Evolutionary conservation across 345 rosid genomes (phyloP).

Genomic region (Rhizophora mangle): DNA sequence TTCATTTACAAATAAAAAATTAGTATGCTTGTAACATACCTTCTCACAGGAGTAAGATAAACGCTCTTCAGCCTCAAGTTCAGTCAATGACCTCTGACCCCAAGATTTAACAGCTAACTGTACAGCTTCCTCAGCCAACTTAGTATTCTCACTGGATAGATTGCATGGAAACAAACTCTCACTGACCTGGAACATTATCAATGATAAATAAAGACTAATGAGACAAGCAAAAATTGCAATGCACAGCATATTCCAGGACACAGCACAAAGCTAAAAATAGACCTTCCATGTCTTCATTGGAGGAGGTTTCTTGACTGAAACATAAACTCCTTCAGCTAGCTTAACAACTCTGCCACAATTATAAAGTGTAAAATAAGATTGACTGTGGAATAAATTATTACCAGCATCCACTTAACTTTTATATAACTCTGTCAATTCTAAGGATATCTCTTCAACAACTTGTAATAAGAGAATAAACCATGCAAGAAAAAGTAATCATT

Average conservation of each 20-base stretch:
- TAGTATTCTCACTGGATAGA: conserved; percentile 56
- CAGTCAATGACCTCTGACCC: conserved; percentile 84
- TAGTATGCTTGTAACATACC: conserved; percentile 37
- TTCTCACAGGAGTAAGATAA: conserved; percentile 94
- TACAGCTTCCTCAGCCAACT: conserved; percentile 86
- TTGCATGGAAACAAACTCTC: conserved; percentile 85
- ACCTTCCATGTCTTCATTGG: conserved; percentile 96
- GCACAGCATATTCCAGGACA: not conserved
- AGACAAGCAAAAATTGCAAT: not conserved
- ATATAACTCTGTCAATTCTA: not conserved
- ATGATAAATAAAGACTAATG: conserved; percentile 12
- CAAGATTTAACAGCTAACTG: conserved; percentile 68
- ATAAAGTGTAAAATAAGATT: conserved; percentile 4
- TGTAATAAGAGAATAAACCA: too few relatives aligned
- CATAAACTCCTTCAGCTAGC: conserved; percentile 74
- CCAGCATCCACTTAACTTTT: not conserved
- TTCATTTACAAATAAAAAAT: conserved; percentile 13
- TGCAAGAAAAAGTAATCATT: not conserved
- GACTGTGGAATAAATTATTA: conserved; percentile 6
- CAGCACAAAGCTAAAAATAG: conserved; percentile 11
- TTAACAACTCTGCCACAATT: conserved; percentile 61
- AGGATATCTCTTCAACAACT: too few relatives aligned
- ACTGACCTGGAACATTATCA: conserved; percentile 52
- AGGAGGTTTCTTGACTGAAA: conserved; percentile 80
- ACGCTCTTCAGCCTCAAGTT: conserved; percentile 94